Evolutionary conservation across 1,139 yeast genomes (phyloP), one percentile per base, ranked within the genome.

Genomic region (Candida tropicalis): DNA sequence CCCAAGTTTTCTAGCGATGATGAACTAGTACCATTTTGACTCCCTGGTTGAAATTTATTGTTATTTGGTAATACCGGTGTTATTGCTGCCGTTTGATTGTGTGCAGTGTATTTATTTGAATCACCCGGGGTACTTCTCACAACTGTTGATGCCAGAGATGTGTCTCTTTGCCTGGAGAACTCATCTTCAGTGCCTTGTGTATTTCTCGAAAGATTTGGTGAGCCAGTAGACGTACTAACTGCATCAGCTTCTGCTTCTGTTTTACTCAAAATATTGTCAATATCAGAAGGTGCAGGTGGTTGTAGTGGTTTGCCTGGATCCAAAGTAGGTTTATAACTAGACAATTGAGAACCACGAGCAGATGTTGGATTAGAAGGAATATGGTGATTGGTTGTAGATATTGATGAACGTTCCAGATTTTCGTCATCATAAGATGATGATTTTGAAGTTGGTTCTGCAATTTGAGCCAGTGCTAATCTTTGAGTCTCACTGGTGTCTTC

Each of bases 271-370:
- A 49, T 31, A 23, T 47, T 39, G 17, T 51, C 53, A 13, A 54
- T 41, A 27, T 55, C 50, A 8, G 34, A 23, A 29, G 44, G 39
- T 18, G 39, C 32, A 7, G 48, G 42, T 22, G 34, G 29, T 38
- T 15, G 40, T 12, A 18, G 6, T 17, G 66, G 68, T 40, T 66
- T 65, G 0, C 77, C 77, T 0, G 80, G 81, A 46, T 75, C 79
- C 45, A 74, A 59, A 7, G 69, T 66, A 13, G 63, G 42, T 40
- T 53, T 53, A 41, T 48, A 58, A 35, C 49, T 46, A 25, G 45
- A 42, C 22, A 45, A 38, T 11, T 46, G 51, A n/a, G 51, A 40
- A 7, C 52, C 41, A 22, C 40, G 38, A 16, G 35, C 36, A 5
- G 48, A 41, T 20, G 29, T 22, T 35, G 44, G 46, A 23, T 38